Percentiles rank a stretch among this genome's conserved stretches.
Conservation (phyloP, 371 early-diverging fungal species). For the Mortierella sp. region DNA sequence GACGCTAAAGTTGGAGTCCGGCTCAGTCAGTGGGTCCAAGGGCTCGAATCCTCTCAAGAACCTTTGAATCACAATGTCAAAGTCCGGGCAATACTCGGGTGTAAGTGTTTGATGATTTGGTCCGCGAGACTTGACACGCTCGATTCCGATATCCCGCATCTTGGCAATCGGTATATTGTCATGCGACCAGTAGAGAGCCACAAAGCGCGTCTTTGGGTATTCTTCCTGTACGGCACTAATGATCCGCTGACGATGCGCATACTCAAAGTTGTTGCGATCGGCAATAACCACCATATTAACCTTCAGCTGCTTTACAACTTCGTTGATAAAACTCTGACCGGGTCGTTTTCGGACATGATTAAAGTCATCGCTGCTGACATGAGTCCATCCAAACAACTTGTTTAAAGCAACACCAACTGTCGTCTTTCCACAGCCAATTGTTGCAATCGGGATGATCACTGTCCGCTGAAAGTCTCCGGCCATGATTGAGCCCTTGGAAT, state of each 20-base stretch:
- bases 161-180: constrained; percentile 45
- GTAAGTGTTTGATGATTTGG: constrained; percentile 81
- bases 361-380: constrained; percentile 82
- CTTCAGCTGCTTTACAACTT: constrained; percentile 60
- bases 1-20: constrained; percentile 59
- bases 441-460: constrained; percentile 77
- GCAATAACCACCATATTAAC: constrained; percentile 67
- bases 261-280: constrained; percentile 77
- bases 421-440: constrained; percentile 81
- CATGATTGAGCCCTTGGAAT: neutral
- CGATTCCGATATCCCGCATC: constrained; percentile 57
- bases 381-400: constrained; percentile 66
- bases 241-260: constrained; percentile 63
- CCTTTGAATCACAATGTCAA: constrained; percentile 57
- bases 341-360: constrained; percentile 58
- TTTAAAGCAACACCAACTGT: constrained; percentile 68
- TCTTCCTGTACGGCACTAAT: constrained; percentile 53
- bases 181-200: constrained; percentile 79
- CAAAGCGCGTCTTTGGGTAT: constrained; percentile 66
- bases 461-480: constrained; percentile 55
- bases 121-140: constrained; percentile 71
- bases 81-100: constrained; percentile 64
- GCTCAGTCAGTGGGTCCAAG: constrained; percentile 55
- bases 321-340: constrained; percentile 60
- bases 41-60: constrained; percentile 65